Conservation (phyloP, 176 grass and related monocot species). For the Miscanthus lutarioriparius region DNA sequence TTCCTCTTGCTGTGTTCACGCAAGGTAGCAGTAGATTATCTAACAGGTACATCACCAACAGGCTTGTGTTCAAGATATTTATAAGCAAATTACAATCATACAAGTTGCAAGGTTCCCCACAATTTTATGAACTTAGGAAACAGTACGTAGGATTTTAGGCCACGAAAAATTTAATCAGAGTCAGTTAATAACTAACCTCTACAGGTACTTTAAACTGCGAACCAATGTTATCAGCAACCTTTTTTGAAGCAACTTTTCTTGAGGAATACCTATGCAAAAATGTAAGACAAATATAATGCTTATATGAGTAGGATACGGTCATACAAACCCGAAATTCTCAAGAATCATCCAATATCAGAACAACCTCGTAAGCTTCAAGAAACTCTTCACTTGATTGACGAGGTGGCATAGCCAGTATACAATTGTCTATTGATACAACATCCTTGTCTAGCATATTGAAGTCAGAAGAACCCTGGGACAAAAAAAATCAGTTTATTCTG, state of each 20-base stretch:
- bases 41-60: not conserved
- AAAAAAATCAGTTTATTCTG: conserved; percentile 21
- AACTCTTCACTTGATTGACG: conserved; percentile 58
- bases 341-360: conserved; percentile 88
- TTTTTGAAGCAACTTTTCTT: conserved; percentile 59
- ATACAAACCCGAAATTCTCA: conserved; percentile 82
- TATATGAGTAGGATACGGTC: conserved; percentile 33
- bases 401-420: conserved; percentile 74
- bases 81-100: not conserved
- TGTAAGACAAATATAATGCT: conserved; percentile 21
- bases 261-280: conserved; percentile 45
- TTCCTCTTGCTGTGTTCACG: too few relatives aligned
- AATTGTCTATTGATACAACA: conserved; percentile 6
- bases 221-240: conserved; percentile 62
- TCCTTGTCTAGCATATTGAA: conserved; percentile 42
- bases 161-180: not conserved
- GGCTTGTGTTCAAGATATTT: not conserved
- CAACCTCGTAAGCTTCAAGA: conserved; percentile 79
- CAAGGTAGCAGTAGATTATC: too few relatives aligned
- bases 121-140: conserved; percentile 5
- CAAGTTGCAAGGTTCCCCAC: not conserved
- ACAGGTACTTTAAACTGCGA: conserved; percentile 63
- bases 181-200: conserved; percentile 53
- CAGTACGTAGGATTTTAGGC: not conserved
- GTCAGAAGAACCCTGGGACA: conserved; percentile 45